Percentiles rank a stretch among this genome's conserved stretches.
phyloP scores from a whole-genome alignment of 257 asterid species.

The Solanum chmielewskii region DNA sequence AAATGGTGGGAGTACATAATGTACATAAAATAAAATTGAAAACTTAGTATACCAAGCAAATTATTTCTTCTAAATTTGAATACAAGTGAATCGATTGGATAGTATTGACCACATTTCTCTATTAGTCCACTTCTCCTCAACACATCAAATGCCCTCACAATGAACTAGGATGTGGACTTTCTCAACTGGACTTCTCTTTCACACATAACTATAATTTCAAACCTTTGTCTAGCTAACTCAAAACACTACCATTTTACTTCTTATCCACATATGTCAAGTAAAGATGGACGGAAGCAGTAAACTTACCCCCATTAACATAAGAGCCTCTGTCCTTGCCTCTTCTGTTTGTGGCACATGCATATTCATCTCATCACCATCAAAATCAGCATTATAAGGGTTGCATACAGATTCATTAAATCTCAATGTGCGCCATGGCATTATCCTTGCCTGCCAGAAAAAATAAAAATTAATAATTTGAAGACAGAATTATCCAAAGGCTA shows the following conservation, averaged over 20 bases:
- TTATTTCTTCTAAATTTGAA: background rate
- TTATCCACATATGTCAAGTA: background rate
- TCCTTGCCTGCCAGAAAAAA: slow-evolving; percentile 62
- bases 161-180: background rate
- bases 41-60: background rate
- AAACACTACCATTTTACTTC: background rate
- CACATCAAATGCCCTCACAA: background rate
- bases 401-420: slow-evolving; percentile 97
- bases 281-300: background rate
- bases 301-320: slow-evolving; percentile 87
- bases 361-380: slow-evolving; percentile 99
- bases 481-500: slow-evolving; percentile 2
- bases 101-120: background rate
- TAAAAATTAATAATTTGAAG: background rate
- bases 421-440: slow-evolving; percentile 99
- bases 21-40: background rate
- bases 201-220: background rate
- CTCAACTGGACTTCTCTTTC: background rate
- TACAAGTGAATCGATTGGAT: background rate
- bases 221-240: background rate
- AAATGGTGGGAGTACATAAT: background rate
- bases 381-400: slow-evolving; percentile 96
- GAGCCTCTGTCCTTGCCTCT: slow-evolving; percentile 97
- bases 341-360: slow-evolving; percentile 99
- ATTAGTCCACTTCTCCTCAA: background rate